Evolutionary conservation across 2,329 filamentous ascomycete species (phyloP).

Genomic region (Fusarium sp.): DNA sequence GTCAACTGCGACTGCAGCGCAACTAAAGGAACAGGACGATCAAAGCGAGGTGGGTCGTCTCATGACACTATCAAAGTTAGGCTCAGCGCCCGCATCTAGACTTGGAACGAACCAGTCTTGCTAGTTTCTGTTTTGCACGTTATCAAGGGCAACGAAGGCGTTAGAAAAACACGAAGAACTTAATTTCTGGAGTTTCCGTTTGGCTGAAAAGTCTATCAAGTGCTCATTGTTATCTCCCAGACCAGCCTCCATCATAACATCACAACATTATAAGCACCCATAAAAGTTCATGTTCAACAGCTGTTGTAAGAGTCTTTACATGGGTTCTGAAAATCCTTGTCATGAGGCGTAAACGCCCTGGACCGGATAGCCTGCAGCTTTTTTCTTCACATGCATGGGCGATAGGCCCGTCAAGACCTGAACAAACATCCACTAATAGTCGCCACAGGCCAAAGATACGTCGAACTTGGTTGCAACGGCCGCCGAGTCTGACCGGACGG

Average conservation of each 20-base stretch:
- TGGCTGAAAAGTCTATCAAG: background rate
- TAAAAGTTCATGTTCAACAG: background rate
- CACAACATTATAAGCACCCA: background rate
- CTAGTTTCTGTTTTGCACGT: background rate
- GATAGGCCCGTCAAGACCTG: conserved; percentile 27
- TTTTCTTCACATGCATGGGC: conserved; percentile 16
- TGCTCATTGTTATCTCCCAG: background rate
- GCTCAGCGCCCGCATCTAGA: conserved; percentile 35
- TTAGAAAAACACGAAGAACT: conserved; percentile 1
- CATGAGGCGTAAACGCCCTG: conserved; percentile 18
- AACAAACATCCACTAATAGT: conserved; percentile 33
- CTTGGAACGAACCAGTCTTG: conserved; percentile 4
- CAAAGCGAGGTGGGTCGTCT: conserved; percentile 43
- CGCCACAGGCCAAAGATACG: conserved; percentile 27
- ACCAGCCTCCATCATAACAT: background rate
- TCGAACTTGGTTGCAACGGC: conserved; percentile 35
- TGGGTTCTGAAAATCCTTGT: conserved; percentile 30
- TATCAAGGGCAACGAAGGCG: conserved; percentile 12
- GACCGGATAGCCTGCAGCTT: conserved; percentile 29
- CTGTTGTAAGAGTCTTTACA: conserved; percentile 19
- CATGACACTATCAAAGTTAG: conserved; percentile 44
- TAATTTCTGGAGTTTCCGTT: background rate
- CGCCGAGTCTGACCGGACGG: conserved; percentile 38
- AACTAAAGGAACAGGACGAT: conserved; percentile 41
- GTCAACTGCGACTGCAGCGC: conserved; percentile 16